Evolutionary conservation across 225 moss, liverwort and hornwort genomes (phyloP), one percentile per base, ranked within the genome.

Genomic region (Sphagnum tenellum): DNA sequence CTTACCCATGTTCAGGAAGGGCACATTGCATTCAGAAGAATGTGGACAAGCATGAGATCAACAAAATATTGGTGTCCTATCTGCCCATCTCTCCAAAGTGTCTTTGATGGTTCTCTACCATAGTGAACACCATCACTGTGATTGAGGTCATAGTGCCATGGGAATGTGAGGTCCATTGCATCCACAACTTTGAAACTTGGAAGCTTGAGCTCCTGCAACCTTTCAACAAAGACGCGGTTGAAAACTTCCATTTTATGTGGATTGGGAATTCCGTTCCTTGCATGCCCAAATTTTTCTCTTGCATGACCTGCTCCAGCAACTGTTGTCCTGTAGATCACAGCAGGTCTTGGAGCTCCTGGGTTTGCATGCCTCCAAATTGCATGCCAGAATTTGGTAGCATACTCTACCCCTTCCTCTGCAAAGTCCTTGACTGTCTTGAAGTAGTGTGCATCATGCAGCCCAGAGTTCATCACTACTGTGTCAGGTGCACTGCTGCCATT

Each of bases 391-490:
- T 49, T 50, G 46, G 78, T 56, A 49, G 84, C 84, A 60, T 78
- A 72, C 2, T 87, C 78, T 8, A 90, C 82, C 11, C 85, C 90
- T 5, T 81, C 64, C 2, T 67, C 52, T 0, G 85, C 82, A 11
- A 77, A 90, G 0, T 69, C 72, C 10, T 56, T 62, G 44, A 74
- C 58, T 4, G 8, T 63, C 4, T 45, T 47, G 57, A 75, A 88
- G 70, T 67, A 88, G 54, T 85, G 85, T 47, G 84, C 81, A 70
- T 90, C 82, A 55, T 83, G 85, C 10, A 90, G 74, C 4, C 90
- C 88, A 10, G 90, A 90, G 46, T 90, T 88, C 88, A 90, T 80
- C 54, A 88, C 77, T 71, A 90, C 65, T 6, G 85, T 82, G 46
- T 90, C 90, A 0, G 90, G 90, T 2, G 46, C 62, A 8, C 10